These are phyloP conservation scores for Aspergillus unguis DNA, from an alignment of 2,329 filamentous ascomycete species.

Conservation along the genomic window DNA sequence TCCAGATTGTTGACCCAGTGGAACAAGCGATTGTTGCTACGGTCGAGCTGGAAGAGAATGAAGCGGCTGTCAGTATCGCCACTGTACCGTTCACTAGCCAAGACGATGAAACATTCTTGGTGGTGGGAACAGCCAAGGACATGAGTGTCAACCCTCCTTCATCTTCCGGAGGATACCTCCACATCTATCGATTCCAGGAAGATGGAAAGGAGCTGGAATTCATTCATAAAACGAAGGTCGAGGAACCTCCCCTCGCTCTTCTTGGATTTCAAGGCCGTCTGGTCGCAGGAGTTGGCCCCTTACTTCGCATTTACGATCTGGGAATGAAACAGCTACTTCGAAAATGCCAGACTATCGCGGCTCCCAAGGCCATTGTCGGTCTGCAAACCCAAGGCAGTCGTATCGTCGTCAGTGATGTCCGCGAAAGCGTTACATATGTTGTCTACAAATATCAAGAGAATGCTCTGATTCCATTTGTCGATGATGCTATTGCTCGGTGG, in stretches of 20 bases:
- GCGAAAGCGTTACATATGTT: constrained; percentile 86
- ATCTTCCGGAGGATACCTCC: constrained; percentile 76
- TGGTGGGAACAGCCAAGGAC: constrained; percentile 92
- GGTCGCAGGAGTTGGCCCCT: constrained; percentile 77
- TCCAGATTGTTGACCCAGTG: constrained; percentile 84
- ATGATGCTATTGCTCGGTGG: constrained; percentile 87
- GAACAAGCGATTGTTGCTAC: constrained; percentile 71
- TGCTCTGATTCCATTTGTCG: constrained; percentile 85
- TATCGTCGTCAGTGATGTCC: constrained; percentile 87
- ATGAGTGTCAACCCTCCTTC: constrained; percentile 74
- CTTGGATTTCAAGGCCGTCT: constrained; percentile 90
- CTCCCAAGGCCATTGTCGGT: constrained; percentile 78
- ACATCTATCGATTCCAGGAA: constrained; percentile 86
- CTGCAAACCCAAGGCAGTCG: constrained; percentile 87
- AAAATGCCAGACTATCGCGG: constrained; percentile 79
- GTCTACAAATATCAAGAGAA: constrained; percentile 93
- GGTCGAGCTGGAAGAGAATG: constrained; percentile 81
- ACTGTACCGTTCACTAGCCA: constrained; percentile 83
- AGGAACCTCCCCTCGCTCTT: constrained; percentile 84
- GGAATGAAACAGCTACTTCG: constrained; percentile 89
- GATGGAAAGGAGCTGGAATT: constrained; percentile 87
- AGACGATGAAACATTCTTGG: constrained; percentile 83
- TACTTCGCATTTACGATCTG: constrained; percentile 84
- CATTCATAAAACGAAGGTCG: constrained; percentile 92
- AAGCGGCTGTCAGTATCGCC: constrained; percentile 82